Base-by-base conservation (phyloP, 1,139 yeast species). In the Geotrichum armillariae region DNA sequence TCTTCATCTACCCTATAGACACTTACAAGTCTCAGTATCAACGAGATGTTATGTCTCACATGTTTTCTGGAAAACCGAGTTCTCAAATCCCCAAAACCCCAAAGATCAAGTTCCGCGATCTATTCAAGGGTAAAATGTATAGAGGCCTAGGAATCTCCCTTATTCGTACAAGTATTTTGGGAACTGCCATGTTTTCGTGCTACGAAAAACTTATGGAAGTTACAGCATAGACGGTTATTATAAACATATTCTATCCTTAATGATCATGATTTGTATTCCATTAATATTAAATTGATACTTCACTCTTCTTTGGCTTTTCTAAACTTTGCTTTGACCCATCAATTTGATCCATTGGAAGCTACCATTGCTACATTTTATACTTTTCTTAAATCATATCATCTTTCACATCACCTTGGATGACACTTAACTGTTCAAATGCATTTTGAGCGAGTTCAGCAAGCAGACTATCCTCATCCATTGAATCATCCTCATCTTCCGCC, bases 101-200 rank as follows among this genome's bases (percentile, higher is more conserved):
- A n/a, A 50, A 54, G 33, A 48, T 56, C 34, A 34, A 47, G 17
- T 44, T 60, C 22, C 38, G 53, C n/a, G 53, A 59, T 4, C 40
- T 69, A 47, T 54, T 65, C 34, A 56, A 59, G 35, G 68, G 77
- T 43, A 70, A 76, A 31, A 75, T 84, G 75, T 88, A 86, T 66
- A 71, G 91, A 49, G 96, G 96, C 0, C 71, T 88, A 48, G 88
- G 90, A 1, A 84, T 88, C 27, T 83, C 91, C 6, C 71, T 85
- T 29, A 70, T 82, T 4, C 73, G 96, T 54, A 82, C 94, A 0
- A 79, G 88, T 52, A 60, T 85, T 52, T 83, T 83, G 12, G 89
- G 88, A 54, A 79, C 85, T 78, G 82, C 83, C 8, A 86, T 88
- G 65, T 88, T 88, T 68, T 76, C 89, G 34, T 71, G 78, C 18